Evolutionary conservation across 2,329 filamentous ascomycete species (phyloP), one percentile per base, ranked within the genome.

Genomic region (Fusarium compactum): DNA sequence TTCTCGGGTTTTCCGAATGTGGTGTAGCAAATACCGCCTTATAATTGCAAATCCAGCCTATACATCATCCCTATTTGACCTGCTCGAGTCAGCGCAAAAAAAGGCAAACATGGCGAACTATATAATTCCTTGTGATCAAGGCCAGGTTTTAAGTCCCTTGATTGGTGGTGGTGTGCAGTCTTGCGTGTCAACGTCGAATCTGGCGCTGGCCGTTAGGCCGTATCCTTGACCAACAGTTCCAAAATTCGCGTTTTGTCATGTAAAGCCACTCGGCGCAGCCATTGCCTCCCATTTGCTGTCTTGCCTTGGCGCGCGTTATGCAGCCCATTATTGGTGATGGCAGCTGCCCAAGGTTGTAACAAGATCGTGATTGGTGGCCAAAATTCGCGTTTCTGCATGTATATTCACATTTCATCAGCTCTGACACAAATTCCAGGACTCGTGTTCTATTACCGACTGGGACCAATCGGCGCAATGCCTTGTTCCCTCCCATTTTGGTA

Each of bases 21-120:
- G 11, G 5, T 11, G 38, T 40, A 20, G 18, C 1, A 18, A n/a
- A 2, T 40, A 10, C 6, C 2, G 4, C n/a, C 10, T 40, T n/a
- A 6, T 40, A 20, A 11, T 5, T 15, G 5, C 20, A 43, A 5
- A 12, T 22, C 20, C 12, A 15, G n/a, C 7, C 40, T 15, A 5
- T 22, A 5, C 12, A 43, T 9, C 12, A 16, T 15, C 15, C 20
- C 4, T 22, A 8, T 22, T 43, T 8, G 40, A 15, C 18, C n/a
- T 15, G 1, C 6, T n/a, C 8, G 7, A 16, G n/a, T n/a, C n/a
- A n/a, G n/a, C 7, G 7, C 1, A 15, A 14, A 8, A 22, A 1
- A 14, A 43, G 20, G 20, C 20, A 43, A 15, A 24, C 0, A 43
- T 24, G 22, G n/a, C 12, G 9, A 16, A 30, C 8, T 34, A 3